Conservation (phyloP, 192 early-diverging fungal genomes). For the Podila horticola region DNA sequence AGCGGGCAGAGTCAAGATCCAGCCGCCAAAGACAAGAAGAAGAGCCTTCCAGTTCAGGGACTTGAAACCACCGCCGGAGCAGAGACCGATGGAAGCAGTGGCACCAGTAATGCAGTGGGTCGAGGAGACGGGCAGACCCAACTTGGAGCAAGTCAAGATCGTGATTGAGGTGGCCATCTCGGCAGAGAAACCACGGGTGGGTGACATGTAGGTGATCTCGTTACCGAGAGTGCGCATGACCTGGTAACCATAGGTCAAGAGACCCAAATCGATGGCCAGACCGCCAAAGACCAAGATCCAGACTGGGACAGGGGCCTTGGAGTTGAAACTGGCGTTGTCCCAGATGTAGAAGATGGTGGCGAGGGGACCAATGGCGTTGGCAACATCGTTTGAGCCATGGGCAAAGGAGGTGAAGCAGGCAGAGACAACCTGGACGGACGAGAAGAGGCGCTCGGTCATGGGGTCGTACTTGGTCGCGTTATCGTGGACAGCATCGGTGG, state of each 20-base stretch:
- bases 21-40: conserved; percentile 68
- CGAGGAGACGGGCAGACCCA: conserved; percentile 87
- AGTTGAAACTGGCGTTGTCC: conserved; percentile 53
- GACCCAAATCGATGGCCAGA: conserved; percentile 79
- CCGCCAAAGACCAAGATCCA: conserved; percentile 85
- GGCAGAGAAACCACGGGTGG: conserved; percentile 83
- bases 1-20: conserved; percentile 81
- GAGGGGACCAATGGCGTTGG: conserved; percentile 87
- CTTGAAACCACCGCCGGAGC: conserved; percentile 64
- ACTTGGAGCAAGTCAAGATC: conserved; percentile 82
- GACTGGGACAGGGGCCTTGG: conserved; percentile 66
- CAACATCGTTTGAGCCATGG: conserved; percentile 90
- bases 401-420: conserved; percentile 87
- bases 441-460: conserved; percentile 85
- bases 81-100: conserved; percentile 77
- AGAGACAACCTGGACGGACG: conserved; percentile 84
- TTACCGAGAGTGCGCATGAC: conserved; percentile 85
- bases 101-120: conserved; percentile 90
- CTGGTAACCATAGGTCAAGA: conserved; percentile 76
- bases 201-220: conserved; percentile 85
- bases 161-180: conserved; percentile 84
- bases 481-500: conserved; percentile 62
- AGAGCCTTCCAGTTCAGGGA: conserved; percentile 83
- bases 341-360: conserved; percentile 80
- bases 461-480: conserved; percentile 76